These are phyloP conservation scores for Syzygium malaccense DNA, from an alignment of 441 rosid genomes.

Conservation along the genomic window DNA sequence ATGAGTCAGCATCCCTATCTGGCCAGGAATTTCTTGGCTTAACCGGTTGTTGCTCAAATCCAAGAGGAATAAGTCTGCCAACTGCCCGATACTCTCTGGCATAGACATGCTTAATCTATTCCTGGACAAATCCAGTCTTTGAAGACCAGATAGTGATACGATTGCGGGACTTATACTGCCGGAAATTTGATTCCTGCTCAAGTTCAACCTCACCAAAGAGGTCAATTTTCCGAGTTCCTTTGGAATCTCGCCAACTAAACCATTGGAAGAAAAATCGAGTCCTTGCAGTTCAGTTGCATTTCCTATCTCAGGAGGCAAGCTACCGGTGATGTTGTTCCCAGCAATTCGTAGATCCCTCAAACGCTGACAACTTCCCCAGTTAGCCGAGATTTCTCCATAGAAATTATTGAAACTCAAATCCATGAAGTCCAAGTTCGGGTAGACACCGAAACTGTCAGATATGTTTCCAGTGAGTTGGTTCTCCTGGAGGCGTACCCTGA, in stretches of 20 bases:
- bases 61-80: neutral
- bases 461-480: slow-evolving; percentile 20
- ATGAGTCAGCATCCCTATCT: neutral
- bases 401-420: neutral
- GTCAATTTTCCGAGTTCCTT: neutral
- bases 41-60: neutral
- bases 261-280: neutral
- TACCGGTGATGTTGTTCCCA: neutral
- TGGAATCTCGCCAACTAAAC: neutral
- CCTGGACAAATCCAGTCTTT: neutral
- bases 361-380: neutral
- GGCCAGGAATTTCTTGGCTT: neutral
- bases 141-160: neutral
- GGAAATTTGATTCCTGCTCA: neutral
- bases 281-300: neutral
- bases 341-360: neutral
- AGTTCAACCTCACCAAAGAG: neutral
- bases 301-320: neutral
- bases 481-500: slow-evolving; percentile 7
- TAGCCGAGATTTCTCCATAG: neutral
- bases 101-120: neutral
- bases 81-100: neutral
- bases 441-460: neutral
- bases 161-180: neutral
- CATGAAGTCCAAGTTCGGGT: neutral